Base-by-base conservation (phyloP, 2,329 filamentous ascomycete species). In the Aspergillus japonicus region DNA sequence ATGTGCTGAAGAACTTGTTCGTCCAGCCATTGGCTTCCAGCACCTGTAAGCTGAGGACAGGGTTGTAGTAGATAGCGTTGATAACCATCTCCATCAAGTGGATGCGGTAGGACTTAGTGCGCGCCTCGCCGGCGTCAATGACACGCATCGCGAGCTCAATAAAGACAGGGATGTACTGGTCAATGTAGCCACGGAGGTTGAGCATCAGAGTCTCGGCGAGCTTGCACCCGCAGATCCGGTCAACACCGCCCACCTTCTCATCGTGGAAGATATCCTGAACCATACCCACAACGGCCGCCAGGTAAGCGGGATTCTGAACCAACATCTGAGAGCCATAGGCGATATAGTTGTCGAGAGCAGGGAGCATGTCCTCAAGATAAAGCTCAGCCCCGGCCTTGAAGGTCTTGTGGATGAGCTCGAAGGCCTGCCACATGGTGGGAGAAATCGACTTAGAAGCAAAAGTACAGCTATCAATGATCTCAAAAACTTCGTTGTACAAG, bases 11-110 rank as follows among this genome's bases (percentile, higher is more conserved):
- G 81, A 99, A 99, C 73, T 96, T 96, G 79, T 98, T 98, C 6
- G 95, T 98, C 94, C 93, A 97, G 62, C 87, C 89, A 71, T 96
- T 94, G 56, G 83, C 80, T 79, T 99, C 95, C n/a, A 99, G 84
- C 42, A 96, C 87, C 63, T 92, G 89, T 23, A 99, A 84, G 24
- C 92, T 85, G 61, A 97, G 83, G 49, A 89, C 79, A 1, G 95
- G 93, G 80, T 96, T 97, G 83, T 99, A 99, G 83, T 98, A 96
- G 69, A 98, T 92, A 57, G 91, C 88, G 77, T 98, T 98, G 82
- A 99, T 96, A 60, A 99, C 88, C 88, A 99, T 96, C 80, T 99
- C 95, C 90, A 99, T 96, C 49, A 99, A 80, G 75, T 99, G 94
- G 57, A 98, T 93, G 70, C 91, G 89, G 77, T 97, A 96, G 3